Percentiles rank a stretch among this genome's conserved stretches.
phyloP scores from a whole-genome alignment of 2,329 filamentous ascomycete genomes.

The Clonostachys sp. region DNA sequence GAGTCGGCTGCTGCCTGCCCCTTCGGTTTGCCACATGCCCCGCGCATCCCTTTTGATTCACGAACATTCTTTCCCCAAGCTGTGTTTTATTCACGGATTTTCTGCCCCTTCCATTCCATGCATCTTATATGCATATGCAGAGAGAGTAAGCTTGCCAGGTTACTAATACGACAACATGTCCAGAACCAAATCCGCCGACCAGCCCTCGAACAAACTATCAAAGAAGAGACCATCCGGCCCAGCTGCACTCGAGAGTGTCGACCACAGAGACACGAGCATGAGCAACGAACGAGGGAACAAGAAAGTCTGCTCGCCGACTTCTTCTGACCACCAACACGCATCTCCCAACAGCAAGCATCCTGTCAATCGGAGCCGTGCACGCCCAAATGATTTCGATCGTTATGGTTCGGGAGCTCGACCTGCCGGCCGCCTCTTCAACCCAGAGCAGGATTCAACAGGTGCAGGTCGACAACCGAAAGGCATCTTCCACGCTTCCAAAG shows the following conservation, averaged over 20 bases:
- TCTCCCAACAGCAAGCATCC: neutral
- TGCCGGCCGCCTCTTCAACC: conserved; percentile 18
- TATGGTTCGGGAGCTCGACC: conserved; percentile 3
- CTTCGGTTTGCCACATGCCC: neutral
- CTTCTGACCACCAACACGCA: neutral
- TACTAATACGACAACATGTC: neutral
- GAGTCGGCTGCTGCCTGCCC: neutral
- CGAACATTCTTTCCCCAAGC: neutral
- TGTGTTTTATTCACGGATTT: neutral
- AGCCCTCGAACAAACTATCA: neutral
- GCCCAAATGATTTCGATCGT: conserved; percentile 13
- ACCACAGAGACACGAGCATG: no score
- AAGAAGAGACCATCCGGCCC: neutral
- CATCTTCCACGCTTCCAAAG: neutral
- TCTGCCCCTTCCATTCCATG: neutral
- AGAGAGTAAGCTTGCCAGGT: neutral
- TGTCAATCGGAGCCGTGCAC: neutral
- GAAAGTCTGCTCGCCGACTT: neutral
- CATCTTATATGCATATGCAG: neutral
- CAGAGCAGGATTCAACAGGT: conserved; percentile 9
- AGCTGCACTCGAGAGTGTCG: no score
- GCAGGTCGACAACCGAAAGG: no score
- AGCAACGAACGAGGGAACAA: neutral
- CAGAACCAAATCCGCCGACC: neutral
- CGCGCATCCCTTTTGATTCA: neutral